Evolutionary conservation across 495 filamentous ascomycete species (phyloP).

Genomic region (Geoglossum glabrum): DNA sequence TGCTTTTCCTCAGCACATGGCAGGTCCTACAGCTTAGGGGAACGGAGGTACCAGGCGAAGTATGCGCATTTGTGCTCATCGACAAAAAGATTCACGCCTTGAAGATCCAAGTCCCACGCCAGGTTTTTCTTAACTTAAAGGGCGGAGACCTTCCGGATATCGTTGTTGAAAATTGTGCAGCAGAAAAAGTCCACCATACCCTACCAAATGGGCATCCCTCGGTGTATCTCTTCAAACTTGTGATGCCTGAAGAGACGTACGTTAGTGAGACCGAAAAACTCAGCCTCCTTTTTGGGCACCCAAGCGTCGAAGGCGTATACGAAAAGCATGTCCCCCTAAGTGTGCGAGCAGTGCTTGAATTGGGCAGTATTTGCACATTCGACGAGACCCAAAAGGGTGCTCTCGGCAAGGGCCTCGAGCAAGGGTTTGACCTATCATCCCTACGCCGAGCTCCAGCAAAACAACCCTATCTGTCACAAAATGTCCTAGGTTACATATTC

Average conservation of each 20-base stretch:
- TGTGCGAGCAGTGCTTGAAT: slow-evolving; percentile 63
- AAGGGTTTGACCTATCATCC: slow-evolving; percentile 74
- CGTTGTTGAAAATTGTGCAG: slow-evolving; percentile 65
- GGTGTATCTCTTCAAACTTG: slow-evolving; percentile 82
- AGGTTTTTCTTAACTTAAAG: slow-evolving; percentile 82
- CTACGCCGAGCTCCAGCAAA: slow-evolving; percentile 45
- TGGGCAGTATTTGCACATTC: slow-evolving; percentile 89
- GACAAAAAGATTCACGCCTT: slow-evolving; percentile 74
- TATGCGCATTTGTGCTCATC: slow-evolving; percentile 79
- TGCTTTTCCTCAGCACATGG: slow-evolving; percentile 81
- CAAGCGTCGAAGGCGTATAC: slow-evolving; percentile 90
- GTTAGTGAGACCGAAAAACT: slow-evolving; percentile 68
- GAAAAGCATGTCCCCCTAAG: slow-evolving; percentile 79
- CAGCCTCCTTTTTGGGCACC: slow-evolving; percentile 63
- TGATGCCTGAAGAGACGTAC: slow-evolving; percentile 72
- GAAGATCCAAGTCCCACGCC: slow-evolving; percentile 73
- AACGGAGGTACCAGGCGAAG: slow-evolving; percentile 63
- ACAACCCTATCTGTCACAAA: slow-evolving; percentile 47
- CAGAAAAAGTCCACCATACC: slow-evolving; percentile 79
- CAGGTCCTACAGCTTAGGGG: slow-evolving; percentile 74
- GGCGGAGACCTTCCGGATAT: slow-evolving; percentile 72
- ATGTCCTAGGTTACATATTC: slow-evolving; percentile 59
- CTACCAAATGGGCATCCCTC: slow-evolving; percentile 91
- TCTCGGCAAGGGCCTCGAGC: slow-evolving; percentile 77
- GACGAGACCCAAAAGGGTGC: slow-evolving; percentile 80